A percentile compares a stretch with the other conserved stretches of the same genome.
Conservation (phyloP, 495 filamentous ascomycete genomes). For the Penicillium simplicissimum region DNA sequence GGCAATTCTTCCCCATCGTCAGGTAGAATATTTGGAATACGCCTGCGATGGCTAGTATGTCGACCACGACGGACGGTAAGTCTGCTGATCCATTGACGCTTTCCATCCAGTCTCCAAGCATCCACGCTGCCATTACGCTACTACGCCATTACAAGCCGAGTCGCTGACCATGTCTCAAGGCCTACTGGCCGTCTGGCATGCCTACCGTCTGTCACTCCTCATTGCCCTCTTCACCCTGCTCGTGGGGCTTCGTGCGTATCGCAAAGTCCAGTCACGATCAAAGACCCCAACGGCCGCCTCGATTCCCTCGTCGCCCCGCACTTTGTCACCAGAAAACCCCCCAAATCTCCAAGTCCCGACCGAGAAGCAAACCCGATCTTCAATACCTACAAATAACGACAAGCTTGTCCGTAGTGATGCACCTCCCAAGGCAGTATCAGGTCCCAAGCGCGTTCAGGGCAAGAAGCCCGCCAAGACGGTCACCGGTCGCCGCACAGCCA, state of each 20-base stretch:
- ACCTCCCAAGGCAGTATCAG: constrained; percentile 21
- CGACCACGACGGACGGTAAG: constrained; percentile 11
- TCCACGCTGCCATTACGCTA: neutral
- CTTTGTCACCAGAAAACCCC: constrained; percentile 30
- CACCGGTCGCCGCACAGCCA: constrained; percentile 22
- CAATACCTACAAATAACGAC: constrained; percentile 7
- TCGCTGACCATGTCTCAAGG: constrained; percentile 18
- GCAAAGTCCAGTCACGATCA: constrained; percentile 26
- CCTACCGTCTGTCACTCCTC: constrained; percentile 41
- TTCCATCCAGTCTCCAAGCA: neutral
- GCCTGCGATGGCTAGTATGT: neutral
- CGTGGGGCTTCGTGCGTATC: constrained; percentile 30
- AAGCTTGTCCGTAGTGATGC: constrained; percentile 14
- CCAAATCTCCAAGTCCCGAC: constrained; percentile 13
- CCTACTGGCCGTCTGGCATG: constrained; percentile 43
- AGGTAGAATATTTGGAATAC: neutral
- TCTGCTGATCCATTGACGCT: neutral
- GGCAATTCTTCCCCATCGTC: neutral
- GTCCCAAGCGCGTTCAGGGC: constrained; percentile 44
- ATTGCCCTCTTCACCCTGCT: constrained; percentile 28
- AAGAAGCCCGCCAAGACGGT: constrained; percentile 37
- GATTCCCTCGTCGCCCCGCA: constrained; percentile 39
- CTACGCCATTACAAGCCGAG: neutral
- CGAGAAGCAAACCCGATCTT: constrained; percentile 6
- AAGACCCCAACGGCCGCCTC: constrained; percentile 35